Percentiles rank a stretch among this genome's conserved stretches.
Conservation (phyloP, 768 basidiomycete genomes). For the Lactarius pseudohatsudake region DNA sequence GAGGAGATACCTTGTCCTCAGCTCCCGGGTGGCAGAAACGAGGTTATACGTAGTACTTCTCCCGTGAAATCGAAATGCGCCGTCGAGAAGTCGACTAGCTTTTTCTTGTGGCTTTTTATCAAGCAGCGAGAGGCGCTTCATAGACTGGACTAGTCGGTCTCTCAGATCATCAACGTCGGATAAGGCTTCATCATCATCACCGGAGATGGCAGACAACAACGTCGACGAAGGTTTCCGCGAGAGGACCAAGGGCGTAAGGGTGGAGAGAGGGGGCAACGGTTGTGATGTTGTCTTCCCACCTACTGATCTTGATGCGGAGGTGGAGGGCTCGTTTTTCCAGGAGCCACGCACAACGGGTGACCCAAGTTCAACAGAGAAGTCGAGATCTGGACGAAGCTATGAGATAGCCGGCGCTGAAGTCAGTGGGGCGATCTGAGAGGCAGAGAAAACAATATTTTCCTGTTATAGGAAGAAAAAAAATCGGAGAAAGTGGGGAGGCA, state of each 20-base stretch:
- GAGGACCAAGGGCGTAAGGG: slow-evolving; percentile 7
- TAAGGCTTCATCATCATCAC: background rate
- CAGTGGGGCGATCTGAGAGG: background rate
- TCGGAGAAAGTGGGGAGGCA: background rate
- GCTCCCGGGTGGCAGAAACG: slow-evolving; percentile 15
- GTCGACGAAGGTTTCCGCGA: slow-evolving; percentile 13
- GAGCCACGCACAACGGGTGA: slow-evolving; percentile 61
- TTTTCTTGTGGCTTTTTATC: slow-evolving; percentile 22
- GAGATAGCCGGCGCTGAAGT: slow-evolving; percentile 2
- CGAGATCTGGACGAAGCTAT: slow-evolving; percentile 61
- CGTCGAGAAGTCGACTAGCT: slow-evolving; percentile 22
- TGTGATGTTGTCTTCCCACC: slow-evolving; percentile 1
- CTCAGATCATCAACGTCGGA: slow-evolving; percentile 16
- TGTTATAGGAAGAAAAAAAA: background rate
- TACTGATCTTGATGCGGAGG: slow-evolving; percentile 4
- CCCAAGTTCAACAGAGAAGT: slow-evolving; percentile 64
- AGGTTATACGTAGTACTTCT: slow-evolving; percentile 24
- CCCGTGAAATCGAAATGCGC: slow-evolving; percentile 26
- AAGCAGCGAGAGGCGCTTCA: slow-evolving; percentile 24
- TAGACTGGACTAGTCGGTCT: slow-evolving; percentile 7
- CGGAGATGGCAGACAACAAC: background rate
- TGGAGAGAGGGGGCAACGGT: slow-evolving; percentile 13
- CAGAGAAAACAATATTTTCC: slow-evolving; percentile 12
- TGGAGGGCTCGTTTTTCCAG: slow-evolving; percentile 47
- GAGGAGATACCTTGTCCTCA: slow-evolving; percentile 12